Evolutionary conservation across 805 yeast species (phyloP).

Genomic region (Candida yuanshanica): DNA sequence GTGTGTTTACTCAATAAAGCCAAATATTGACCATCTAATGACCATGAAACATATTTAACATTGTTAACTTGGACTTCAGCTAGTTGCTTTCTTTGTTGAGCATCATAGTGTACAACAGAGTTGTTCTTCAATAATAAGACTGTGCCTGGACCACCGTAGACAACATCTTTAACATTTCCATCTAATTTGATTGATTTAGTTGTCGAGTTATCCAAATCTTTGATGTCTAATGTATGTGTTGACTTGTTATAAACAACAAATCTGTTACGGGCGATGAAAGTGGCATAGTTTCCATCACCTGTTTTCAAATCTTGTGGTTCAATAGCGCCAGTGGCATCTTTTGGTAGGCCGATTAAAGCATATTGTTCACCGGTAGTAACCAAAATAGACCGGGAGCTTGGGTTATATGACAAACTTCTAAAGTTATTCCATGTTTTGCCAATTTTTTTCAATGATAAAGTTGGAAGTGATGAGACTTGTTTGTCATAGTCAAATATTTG

Average conservation of each 20-base stretch:
- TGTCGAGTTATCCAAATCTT: slow-evolving; percentile 72
- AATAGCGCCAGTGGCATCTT: slow-evolving; percentile 86
- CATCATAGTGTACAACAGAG: slow-evolving; percentile 79
- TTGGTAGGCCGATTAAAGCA: slow-evolving; percentile 73
- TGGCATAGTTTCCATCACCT: slow-evolving; percentile 81
- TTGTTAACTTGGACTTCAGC: slow-evolving; percentile 65
- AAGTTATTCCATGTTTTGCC: slow-evolving; percentile 86
- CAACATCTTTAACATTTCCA: slow-evolving; percentile 61
- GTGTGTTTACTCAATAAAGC: slow-evolving; percentile 91
- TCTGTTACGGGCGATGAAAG: slow-evolving; percentile 91
- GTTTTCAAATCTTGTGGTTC: slow-evolving; percentile 78
- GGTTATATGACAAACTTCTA: slow-evolving; percentile 82
- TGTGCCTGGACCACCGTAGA: slow-evolving; percentile 77
- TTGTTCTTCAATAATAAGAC: slow-evolving; percentile 68
- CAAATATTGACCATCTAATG: slow-evolving; percentile 76
- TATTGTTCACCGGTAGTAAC: slow-evolving; percentile 75
- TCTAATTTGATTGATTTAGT: slow-evolving; percentile 79
- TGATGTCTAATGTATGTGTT: slow-evolving; percentile 66
- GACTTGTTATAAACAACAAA: slow-evolving; percentile 73
- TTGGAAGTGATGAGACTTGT: slow-evolving; percentile 65
- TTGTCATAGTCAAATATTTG: slow-evolving; percentile 68
- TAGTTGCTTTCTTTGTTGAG: slow-evolving; percentile 81
- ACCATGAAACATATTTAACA: slow-evolving; percentile 88
- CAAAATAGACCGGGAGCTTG: slow-evolving; percentile 81
- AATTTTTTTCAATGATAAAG: slow-evolving; percentile 75